Base-by-base conservation (phyloP, 768 basidiomycete genomes). In the Nevesoporus exiguus region DNA sequence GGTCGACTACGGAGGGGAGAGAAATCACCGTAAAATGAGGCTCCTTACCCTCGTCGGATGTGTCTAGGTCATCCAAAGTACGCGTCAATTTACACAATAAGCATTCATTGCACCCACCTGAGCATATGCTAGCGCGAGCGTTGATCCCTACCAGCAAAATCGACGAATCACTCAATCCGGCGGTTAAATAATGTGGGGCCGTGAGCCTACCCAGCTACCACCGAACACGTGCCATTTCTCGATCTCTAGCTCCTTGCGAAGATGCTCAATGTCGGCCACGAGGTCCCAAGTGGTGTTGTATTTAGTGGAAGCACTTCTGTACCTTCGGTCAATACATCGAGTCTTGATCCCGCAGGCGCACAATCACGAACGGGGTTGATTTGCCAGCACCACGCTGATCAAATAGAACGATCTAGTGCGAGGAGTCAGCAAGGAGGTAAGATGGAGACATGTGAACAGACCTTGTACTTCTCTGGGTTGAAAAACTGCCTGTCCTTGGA, bases 231-330 rank as follows among this genome's bases (percentile, higher is more conserved):
- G 85, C 94, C 93, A 97, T 65, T 84, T 90, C 19, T 90, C 85
- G 52, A 98, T 79, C 39, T 73, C 73, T 15, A 98, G 79, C 54
- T 88, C 80, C 65, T 86, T 76, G 52, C 95, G 80, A 24, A 96
- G 73, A 62, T 76, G 86, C 67, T 98, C 95, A 10, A 93, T 83
- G 65, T 98, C 95, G 58, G 82, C 87, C 24, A 98, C 92, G 39
- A 96, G 83, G 65, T 93, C 87, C 91, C 90, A 93, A 5, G 94
- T 97, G 2, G 93, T 97, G 71, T 98, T 98, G 47, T 93, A 86
- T 60, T 90, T 86, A 2, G 86, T 70, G 30, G 71, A 86, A 8
- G 93, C 93, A 51, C 67, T 79, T 70, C 90, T 93, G 61, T 19
- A 52, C n/a, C 46, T 42, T 15, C 22, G 31, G 52, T 52, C 17